A percentile compares a stretch with the other conserved stretches of the same genome.
Conservation (phyloP, 768 basidiomycete genomes). For the Inosperma sp. region DNA sequence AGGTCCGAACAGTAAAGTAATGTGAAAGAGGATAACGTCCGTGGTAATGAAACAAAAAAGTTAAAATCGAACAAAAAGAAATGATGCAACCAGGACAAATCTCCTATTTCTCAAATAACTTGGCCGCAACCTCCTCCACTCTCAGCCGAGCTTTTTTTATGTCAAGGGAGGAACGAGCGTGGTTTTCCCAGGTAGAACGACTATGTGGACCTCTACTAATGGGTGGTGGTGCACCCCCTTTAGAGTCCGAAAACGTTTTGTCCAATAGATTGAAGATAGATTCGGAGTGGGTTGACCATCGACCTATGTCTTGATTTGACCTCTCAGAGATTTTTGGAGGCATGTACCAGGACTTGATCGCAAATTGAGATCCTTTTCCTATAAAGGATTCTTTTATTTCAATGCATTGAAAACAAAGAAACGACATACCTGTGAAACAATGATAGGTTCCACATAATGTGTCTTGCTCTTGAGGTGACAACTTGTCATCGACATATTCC, state of each 20-base stretch:
- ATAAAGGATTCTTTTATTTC: too few species aligned
- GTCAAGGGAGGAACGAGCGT: not conserved
- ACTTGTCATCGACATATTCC: constrained; percentile 1
- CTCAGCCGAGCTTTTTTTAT: not conserved
- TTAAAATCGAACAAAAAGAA: too few species aligned
- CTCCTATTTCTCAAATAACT: not conserved
- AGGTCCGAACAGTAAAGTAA: too few species aligned
- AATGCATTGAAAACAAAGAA: too few species aligned
- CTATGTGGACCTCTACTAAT: not conserved
- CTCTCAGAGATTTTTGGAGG: not conserved
- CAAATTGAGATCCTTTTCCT: not conserved
- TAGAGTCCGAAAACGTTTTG: not conserved
- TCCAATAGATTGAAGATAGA: not conserved
- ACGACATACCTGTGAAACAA: not conserved
- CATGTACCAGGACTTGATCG: not conserved
- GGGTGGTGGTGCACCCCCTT: too few species aligned
- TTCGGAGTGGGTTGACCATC: not conserved
- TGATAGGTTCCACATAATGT: not conserved
- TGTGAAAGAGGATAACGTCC: too few species aligned
- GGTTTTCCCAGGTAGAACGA: not conserved
- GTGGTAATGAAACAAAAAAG: too few species aligned
- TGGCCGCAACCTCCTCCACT: not conserved
- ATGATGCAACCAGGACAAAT: too few species aligned
- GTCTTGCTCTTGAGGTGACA: not conserved
- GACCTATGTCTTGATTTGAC: not conserved